Evolutionary conservation across 305 asterid genomes (phyloP).

Genomic region (Fraxinus sp.): DNA sequence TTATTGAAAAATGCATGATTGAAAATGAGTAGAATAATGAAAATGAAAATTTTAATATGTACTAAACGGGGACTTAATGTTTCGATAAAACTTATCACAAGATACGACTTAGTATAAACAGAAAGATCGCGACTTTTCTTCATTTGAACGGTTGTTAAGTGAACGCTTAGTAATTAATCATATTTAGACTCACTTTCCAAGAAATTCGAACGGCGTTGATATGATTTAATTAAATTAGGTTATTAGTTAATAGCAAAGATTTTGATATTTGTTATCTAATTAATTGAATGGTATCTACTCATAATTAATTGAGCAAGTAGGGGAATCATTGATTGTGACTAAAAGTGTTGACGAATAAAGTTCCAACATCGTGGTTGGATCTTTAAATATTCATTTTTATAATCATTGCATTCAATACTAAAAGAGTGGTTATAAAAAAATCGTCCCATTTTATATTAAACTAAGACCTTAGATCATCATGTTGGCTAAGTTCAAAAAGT

Average conservation of each 20-base stretch:
- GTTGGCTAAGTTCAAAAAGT: background rate
- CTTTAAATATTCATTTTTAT: conserved; percentile 4
- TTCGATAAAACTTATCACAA: background rate
- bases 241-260: background rate
- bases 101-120: background rate
- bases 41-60: no score
- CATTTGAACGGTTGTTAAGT: background rate
- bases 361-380: conserved; percentile 41
- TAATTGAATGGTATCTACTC: background rate
- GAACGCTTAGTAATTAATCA: background rate
- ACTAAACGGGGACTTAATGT: background rate
- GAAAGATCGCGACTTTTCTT: background rate
- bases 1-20: no score
- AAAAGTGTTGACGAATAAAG: conserved; percentile 23
- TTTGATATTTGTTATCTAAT: background rate
- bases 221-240: background rate
- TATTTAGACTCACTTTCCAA: background rate
- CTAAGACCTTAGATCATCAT: background rate
- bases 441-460: background rate
- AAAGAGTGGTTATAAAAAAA: background rate
- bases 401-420: background rate
- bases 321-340: conserved; percentile 19
- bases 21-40: no score
- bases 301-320: background rate
- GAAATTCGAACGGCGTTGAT: background rate